phyloP scores from a whole-genome alignment of 441 rosid species.

The Lepidium campestre region DNA sequence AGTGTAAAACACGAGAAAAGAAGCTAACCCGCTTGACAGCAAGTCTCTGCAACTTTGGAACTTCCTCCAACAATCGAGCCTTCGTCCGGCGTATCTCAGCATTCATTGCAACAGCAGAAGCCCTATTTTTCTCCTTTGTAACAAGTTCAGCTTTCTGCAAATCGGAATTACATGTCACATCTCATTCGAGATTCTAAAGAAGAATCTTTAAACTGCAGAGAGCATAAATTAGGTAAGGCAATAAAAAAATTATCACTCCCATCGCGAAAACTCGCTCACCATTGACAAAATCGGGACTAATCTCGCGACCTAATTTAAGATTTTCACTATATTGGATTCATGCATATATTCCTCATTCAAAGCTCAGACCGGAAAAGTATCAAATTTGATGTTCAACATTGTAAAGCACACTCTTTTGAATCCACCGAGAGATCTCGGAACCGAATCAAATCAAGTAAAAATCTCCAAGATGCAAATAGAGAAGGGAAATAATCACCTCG shows the following conservation, averaged over 20 bases:
- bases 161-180: neutral
- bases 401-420: neutral
- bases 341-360: neutral
- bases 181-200: neutral
- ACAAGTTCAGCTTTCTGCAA: conserved; percentile 78
- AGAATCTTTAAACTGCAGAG: conserved; percentile 3
- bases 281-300: conserved; percentile 1
- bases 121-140: conserved; percentile 72
- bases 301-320: neutral
- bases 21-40: conserved; percentile 76
- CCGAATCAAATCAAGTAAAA: conserved; percentile 5
- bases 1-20: neutral
- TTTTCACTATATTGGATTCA: neutral
- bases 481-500: conserved; percentile 43
- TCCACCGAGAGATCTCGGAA: neutral
- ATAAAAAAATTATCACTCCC: neutral
- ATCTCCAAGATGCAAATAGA: neutral
- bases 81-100: conserved; percentile 91
- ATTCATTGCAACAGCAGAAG: conserved; percentile 82
- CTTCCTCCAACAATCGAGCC: conserved; percentile 81
- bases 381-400: conserved; percentile 4
- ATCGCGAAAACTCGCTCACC: neutral
- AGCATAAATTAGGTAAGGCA: neutral
- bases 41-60: conserved; percentile 89
- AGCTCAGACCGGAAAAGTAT: neutral